Conservation (phyloP, 2,329 filamentous ascomycete species). For the Hymenoscyphus albidus region DNA sequence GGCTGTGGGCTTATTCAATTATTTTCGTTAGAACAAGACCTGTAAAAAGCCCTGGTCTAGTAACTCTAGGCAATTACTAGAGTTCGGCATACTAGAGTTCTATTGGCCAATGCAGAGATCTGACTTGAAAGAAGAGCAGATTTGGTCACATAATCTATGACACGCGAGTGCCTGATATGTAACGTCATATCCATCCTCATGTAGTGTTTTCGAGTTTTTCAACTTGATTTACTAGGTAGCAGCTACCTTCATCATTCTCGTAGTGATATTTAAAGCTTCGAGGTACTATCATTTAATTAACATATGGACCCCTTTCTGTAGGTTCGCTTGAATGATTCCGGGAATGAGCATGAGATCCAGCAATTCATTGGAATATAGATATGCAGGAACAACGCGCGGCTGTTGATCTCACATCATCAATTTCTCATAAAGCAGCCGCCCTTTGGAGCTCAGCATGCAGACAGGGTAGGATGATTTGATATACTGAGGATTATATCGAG, state of each 20-base stretch:
- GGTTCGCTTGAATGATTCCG: background rate
- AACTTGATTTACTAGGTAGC: too few species aligned
- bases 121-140: too few species aligned
- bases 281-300: background rate
- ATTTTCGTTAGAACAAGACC: too few species aligned
- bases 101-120: too few species aligned
- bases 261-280: background rate
- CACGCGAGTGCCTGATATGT: too few species aligned
- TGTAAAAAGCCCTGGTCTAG: too few species aligned
- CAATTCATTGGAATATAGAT: background rate
- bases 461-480: background rate
- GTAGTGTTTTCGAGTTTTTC: too few species aligned
- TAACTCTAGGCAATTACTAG: too few species aligned
- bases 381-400: slow-evolving; percentile 2
- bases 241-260: background rate
- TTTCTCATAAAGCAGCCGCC: background rate
- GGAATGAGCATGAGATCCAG: background rate
- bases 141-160: too few species aligned
- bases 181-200: too few species aligned
- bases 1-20: too few species aligned
- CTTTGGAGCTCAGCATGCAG: background rate
- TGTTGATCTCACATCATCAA: slow-evolving; percentile 2
- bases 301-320: background rate
- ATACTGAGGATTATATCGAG: background rate
- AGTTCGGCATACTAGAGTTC: too few species aligned